A percentile compares a stretch with the other conserved stretches of the same genome.
phyloP scores from a whole-genome alignment of 306 rosid genomes.

The Senna tora region DNA sequence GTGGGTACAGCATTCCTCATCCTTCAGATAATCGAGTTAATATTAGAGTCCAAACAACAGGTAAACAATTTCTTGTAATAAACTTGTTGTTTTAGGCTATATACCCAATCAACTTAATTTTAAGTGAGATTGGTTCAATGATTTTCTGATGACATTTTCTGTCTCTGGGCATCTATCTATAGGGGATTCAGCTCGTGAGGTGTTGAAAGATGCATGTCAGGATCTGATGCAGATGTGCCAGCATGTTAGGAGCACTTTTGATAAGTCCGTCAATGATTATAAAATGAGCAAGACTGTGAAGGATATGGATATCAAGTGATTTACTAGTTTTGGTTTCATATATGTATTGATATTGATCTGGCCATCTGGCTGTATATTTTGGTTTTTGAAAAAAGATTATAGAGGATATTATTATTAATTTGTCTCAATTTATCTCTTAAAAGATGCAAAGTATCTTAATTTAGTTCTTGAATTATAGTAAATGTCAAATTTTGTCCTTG shows the following conservation, averaged over 20 bases:
- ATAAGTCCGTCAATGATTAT: slow-evolving; percentile 64
- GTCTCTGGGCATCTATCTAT: slow-evolving; percentile 27
- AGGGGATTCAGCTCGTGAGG: slow-evolving; percentile 78
- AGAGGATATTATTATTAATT: no score
- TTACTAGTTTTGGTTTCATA: slow-evolving; percentile 2
- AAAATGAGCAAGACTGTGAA: slow-evolving; percentile 41
- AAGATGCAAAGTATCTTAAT: no score
- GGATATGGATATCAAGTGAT: slow-evolving; percentile 40
- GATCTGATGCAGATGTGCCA: slow-evolving; percentile 77
- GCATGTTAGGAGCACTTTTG: slow-evolving; percentile 69
- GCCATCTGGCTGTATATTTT: not conserved
- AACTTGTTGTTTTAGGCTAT: not conserved
- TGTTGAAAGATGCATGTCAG: slow-evolving; percentile 71
- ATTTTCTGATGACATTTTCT: not conserved
- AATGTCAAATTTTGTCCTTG: no score
- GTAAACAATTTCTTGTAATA: slow-evolving; percentile 35
- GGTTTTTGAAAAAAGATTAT: slow-evolving; percentile 15
- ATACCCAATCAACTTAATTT: not conserved
- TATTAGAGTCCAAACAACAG: slow-evolving; percentile 78
- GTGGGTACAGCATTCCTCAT: slow-evolving; percentile 92
- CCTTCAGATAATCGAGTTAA: slow-evolving; percentile 86
- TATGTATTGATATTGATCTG: slow-evolving; percentile 11
- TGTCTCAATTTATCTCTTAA: no score
- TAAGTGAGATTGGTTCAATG: not conserved
- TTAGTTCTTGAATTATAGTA: no score